Conservation (phyloP, 805 yeast genomes). For the Wickerhamomyces queroliae region DNA sequence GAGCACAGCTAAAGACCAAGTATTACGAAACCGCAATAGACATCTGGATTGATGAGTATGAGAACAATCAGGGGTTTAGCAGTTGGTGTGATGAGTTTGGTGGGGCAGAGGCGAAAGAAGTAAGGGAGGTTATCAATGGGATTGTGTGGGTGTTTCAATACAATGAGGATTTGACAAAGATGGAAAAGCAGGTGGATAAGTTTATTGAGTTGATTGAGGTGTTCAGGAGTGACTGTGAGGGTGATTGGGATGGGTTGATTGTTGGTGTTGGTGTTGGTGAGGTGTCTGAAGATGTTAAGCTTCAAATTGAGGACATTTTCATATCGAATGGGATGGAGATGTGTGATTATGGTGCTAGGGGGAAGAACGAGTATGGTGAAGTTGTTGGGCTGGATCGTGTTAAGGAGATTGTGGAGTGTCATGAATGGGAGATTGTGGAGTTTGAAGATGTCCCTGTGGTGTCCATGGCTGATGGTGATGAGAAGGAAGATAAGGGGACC, state of each 20-base stretch:
- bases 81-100: constrained; percentile 27
- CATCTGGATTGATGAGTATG: constrained; percentile 24
- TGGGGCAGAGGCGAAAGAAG: constrained; percentile 8
- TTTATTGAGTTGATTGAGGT: constrained; percentile 10
- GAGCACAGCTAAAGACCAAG: constrained; percentile 22
- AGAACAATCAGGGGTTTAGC: constrained; percentile 4
- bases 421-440: constrained; percentile 35
- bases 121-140: constrained; percentile 28
- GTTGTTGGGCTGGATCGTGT: constrained; percentile 36
- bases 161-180: neutral
- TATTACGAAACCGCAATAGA: constrained; percentile 26
- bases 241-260: constrained; percentile 5
- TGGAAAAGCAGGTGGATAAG: constrained; percentile 9
- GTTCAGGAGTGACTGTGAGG: neutral
- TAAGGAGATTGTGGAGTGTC: constrained; percentile 40
- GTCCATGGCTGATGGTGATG: neutral
- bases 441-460: neutral
- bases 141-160: constrained; percentile 14
- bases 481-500: neutral
- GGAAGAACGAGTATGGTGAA: constrained; percentile 38
- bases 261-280: constrained; percentile 27
- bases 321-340: constrained; percentile 34
- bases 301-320: constrained; percentile 31
- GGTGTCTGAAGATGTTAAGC: constrained; percentile 13
- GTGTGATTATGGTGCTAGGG: constrained; percentile 26